phyloP scores from a whole-genome alignment of 148 eudicot genomes.

The Cornus florida region DNA sequence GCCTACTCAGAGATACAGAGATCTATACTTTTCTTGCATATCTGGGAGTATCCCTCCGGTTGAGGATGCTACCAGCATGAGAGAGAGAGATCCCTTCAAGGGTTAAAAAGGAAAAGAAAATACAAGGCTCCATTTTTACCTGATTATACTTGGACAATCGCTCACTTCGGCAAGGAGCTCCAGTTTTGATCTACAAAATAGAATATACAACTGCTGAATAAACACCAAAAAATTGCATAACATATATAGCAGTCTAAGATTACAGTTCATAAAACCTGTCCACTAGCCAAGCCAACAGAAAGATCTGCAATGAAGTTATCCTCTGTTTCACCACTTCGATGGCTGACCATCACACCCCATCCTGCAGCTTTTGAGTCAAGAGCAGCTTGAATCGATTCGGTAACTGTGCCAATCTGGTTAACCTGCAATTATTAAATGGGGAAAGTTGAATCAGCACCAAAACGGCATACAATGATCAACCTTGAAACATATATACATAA shows the following conservation, averaged over 20 bases:
- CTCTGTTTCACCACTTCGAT: slow-evolving; percentile 98
- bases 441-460: background rate
- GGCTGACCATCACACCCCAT: slow-evolving; percentile 99
- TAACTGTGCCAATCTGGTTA: slow-evolving; percentile 94
- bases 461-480: background rate
- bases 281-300: slow-evolving; percentile 97
- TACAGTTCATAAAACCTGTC: slow-evolving; percentile 59
- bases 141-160: slow-evolving; percentile 95
- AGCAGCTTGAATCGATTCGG: slow-evolving; percentile 98
- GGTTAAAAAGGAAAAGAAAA: background rate
- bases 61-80: background rate
- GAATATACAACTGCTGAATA: slow-evolving; percentile 8
- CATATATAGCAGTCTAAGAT: background rate
- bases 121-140: slow-evolving; percentile 34
- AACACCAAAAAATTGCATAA: slow-evolving; percentile 4
- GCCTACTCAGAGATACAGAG: too few species aligned
- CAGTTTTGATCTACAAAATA: slow-evolving; percentile 77
- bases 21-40: background rate
- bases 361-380: slow-evolving; percentile 99
- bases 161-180: slow-evolving; percentile 99
- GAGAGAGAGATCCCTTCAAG: background rate
- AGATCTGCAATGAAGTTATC: slow-evolving; percentile 98
- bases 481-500: background rate
- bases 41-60: too few species aligned
- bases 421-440: slow-evolving; percentile 48